A percentile compares a stretch with the other conserved stretches of the same genome.
Evolutionary conservation across 805 yeast species (phyloP).

Genomic region (Barnettozyma pratensis): DNA sequence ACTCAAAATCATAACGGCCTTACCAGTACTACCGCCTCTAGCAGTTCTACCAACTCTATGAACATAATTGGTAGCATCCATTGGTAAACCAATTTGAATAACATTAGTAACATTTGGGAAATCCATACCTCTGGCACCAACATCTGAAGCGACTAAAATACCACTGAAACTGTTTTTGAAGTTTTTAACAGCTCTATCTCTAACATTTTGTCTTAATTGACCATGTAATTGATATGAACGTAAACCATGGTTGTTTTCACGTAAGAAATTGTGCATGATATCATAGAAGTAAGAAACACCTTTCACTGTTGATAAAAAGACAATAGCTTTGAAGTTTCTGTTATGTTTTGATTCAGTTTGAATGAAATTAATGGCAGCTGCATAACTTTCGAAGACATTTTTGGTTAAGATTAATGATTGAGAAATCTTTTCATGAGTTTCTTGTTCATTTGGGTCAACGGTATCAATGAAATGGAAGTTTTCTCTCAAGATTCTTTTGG

Average conservation of each 20-base stretch:
- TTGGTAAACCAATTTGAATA: constrained; percentile 74
- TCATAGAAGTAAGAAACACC: constrained; percentile 48
- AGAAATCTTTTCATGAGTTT: constrained; percentile 69
- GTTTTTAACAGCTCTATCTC: constrained; percentile 53
- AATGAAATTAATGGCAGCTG: constrained; percentile 51
- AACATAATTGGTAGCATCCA: constrained; percentile 71
- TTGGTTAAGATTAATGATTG: constrained; percentile 59
- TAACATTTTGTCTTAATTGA: constrained; percentile 58
- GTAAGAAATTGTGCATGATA: constrained; percentile 16
- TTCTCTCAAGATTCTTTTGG: constrained; percentile 51
- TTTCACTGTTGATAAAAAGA: constrained; percentile 76
- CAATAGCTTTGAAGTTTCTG: constrained; percentile 64
- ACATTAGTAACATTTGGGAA: constrained; percentile 86
- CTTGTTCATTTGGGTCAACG: constrained; percentile 67
- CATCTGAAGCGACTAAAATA: constrained; percentile 80
- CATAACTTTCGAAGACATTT: constrained; percentile 51
- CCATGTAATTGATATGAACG: constrained; percentile 58
- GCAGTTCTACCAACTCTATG: constrained; percentile 97
- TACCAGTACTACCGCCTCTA: constrained; percentile 80
- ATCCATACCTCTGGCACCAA: constrained; percentile 96
- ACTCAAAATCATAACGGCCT: constrained; percentile 56
- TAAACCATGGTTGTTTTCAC: constrained; percentile 20
- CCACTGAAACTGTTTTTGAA: constrained; percentile 48
- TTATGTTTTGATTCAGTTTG: constrained; percentile 31
- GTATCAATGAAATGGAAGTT: constrained; percentile 65